Base-by-base conservation (phyloP, 805 yeast species). In the Myxozyma neotropica region DNA sequence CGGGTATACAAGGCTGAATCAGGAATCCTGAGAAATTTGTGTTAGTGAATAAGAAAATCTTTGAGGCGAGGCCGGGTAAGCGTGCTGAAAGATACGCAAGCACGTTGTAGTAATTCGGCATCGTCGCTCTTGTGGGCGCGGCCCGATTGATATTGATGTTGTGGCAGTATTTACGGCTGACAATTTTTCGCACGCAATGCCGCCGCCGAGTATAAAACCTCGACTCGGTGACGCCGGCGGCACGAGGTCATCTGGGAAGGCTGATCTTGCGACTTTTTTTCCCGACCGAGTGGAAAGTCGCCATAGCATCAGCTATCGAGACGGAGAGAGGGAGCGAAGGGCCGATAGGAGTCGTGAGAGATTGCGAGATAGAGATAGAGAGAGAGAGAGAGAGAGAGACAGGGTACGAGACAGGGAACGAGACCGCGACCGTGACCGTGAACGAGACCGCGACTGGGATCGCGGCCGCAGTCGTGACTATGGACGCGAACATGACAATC, bases 191-290 rank as follows among this genome's bases (percentile, higher is more conserved):
- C 33, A 40, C 49, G 47, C 55, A 49, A 46, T 47, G 54, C 23
- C 55, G 52, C 45, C 59, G 24, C 31, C 45, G 47, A 38, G 42
- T 26, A 15, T 23, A 13, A 36, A 35, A 21, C 17, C 19, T 2
- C 43, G 43, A 7, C 43, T 10, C 21, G 53, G 21, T 19, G 33
- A 17, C 29, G 10, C 7, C 43, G 53, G 43, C 29, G 42, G 33
- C 43, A 13, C 43, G 13, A 33, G 53, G 39, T 49, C 63, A 10
- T 54, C 64, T 4, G 57, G 58, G n/a, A 52, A 47, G 40, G 57
- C 57, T 13, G 58, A 55, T 29, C 56, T 63, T 24, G 63, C 64
- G 24, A 47, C 66, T 15, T 63, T 63, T 40, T 63, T 63, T 29
- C 66, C 66, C 15, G 66, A 63, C 55, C 55, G 66, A 8, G 49